Conservation (phyloP, 805 yeast genomes). For the Saccharomycopsis selenospora region DNA sequence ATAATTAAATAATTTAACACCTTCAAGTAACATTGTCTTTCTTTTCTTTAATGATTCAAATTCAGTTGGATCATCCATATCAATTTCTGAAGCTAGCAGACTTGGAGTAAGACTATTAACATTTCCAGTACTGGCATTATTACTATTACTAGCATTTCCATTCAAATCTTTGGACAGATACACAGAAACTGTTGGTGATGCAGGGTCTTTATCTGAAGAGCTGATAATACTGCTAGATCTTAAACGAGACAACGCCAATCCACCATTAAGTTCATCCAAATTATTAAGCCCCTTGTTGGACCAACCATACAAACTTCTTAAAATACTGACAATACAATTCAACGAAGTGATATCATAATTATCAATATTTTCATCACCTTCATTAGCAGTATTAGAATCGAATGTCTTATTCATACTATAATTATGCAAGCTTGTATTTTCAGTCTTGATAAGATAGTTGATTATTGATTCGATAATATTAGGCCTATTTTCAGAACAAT, state of each 20-base stretch:
- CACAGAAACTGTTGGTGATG: conserved; percentile 26
- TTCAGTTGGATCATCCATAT: conserved; percentile 67
- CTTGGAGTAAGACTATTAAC: conserved; percentile 17
- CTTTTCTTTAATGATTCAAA: conserved; percentile 79
- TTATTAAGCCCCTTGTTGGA: conserved; percentile 56
- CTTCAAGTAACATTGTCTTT: conserved; percentile 74
- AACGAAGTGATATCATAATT: conserved; percentile 46
- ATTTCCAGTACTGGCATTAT: conserved; percentile 19
- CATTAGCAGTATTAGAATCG: conserved; percentile 48
- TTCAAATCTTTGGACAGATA: conserved; percentile 18
- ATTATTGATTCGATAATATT: conserved; percentile 80
- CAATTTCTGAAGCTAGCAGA: conserved; percentile 23
- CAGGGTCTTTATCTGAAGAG: conserved; percentile 4
- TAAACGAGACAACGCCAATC: conserved; percentile 18
- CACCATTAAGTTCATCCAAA: conserved; percentile 22
- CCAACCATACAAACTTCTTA: conserved; percentile 80
- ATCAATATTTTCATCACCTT: conserved; percentile 31
- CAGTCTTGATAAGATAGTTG: conserved; percentile 62
- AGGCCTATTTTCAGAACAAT: conserved; percentile 76
- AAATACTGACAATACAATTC: conserved; percentile 70
- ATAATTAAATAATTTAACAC: conserved; percentile 71
- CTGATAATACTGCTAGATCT: conserved; percentile 19
- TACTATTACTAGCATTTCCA: conserved; percentile 16
- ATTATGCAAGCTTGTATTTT: conserved; percentile 14
- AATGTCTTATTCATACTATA: conserved; percentile 5